Conservation (phyloP, 768 basidiomycete genomes). For the Mycena crocata region DNA sequence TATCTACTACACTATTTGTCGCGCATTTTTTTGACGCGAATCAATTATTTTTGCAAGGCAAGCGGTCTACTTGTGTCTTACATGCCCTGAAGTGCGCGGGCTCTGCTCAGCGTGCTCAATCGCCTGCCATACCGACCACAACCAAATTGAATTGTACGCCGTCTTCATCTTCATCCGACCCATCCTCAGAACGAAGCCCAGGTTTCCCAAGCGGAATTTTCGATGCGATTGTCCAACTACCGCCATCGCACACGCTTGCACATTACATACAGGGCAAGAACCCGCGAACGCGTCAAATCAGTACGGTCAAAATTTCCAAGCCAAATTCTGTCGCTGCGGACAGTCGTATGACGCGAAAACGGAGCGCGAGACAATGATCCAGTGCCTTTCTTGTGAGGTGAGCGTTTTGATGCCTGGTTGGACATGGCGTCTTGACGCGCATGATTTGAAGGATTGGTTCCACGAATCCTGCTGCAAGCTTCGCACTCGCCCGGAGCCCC, state of each 20-base stretch:
- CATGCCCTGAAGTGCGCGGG: slow-evolving; percentile 75
- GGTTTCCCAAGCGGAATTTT: slow-evolving; percentile 86
- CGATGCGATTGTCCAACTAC: slow-evolving; percentile 88
- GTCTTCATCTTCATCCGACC: not conserved
- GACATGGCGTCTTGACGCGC: slow-evolving; percentile 4
- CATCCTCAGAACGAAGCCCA: slow-evolving; percentile 34
- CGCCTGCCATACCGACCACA: slow-evolving; percentile 88
- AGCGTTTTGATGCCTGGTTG: slow-evolving; percentile 23
- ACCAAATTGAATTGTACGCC: slow-evolving; percentile 81
- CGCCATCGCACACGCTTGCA: slow-evolving; percentile 70
- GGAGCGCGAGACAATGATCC: slow-evolving; percentile 89
- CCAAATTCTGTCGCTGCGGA: slow-evolving; percentile 80
- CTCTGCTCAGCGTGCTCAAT: slow-evolving; percentile 88
- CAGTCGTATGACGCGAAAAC: slow-evolving; percentile 76
- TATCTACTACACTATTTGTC: slow-evolving; percentile 33
- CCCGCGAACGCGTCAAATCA: slow-evolving; percentile 67
- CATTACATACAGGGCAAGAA: slow-evolving; percentile 66
- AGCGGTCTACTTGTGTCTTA: slow-evolving; percentile 84
- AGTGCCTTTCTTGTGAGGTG: slow-evolving; percentile 89
- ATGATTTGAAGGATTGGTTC: slow-evolving; percentile 90
- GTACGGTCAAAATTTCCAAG: slow-evolving; percentile 82
- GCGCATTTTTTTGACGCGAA: slow-evolving; percentile 13
- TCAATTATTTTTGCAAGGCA: slow-evolving; percentile 58
- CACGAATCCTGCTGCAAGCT: slow-evolving; percentile 91
- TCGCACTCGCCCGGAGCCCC: slow-evolving; percentile 69